Base-by-base conservation (phyloP, 768 basidiomycete species). In the Cystobasidiopsis lactophilus region DNA sequence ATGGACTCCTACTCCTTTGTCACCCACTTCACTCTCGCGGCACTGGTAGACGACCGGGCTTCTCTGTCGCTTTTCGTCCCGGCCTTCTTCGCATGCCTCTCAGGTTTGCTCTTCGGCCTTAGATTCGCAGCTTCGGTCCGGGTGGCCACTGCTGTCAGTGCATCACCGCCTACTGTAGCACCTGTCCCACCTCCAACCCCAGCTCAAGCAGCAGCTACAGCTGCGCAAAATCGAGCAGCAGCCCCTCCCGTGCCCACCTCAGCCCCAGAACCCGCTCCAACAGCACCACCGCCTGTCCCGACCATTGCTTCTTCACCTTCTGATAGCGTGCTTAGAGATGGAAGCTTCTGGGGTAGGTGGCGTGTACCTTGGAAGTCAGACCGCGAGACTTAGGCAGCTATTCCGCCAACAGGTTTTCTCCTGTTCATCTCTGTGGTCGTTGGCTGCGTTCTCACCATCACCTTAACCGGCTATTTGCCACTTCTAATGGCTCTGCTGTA, bases 1-100 rank as follows among this genome's bases (percentile, higher is more conserved):
- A 56, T 56, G 35, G 62, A 63, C 33, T 52, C 54, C 0, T 63
- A 63, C 26, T 45, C 52, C 29, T 59, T 58, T 21, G 56, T 58
- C 29, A 59, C 52, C 11, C 52, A 54, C 27, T 23, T 59, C 26
- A 40, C 59, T 7, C 40, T 50, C 31, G 53, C 50, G 29, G 26
- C 30, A 31, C 31, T 54, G n/a, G 27, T 53, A 37, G 52, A 52
- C 30, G 57, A 55, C 5, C 55, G 57, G n/a, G 47, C 60, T 2
- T 56, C 60, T 7, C 27, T 53, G 5, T 56, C 62, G 2, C 45
- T 62, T 13, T 54, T 62, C 40, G 44, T 54, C 5, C 52, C 55
- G 3, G 49, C 55, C 0, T 63, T 63, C 57, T 50, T 63, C 40
- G 52, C 57, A 7, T 52, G 57, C 54, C 39, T 63, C 19, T 52